A percentile compares a stretch with the other conserved stretches of the same genome.
Evolutionary conservation across 1,284 basidiomycete genomes (phyloP).

Genomic region (Entoloma clypeatum): DNA sequence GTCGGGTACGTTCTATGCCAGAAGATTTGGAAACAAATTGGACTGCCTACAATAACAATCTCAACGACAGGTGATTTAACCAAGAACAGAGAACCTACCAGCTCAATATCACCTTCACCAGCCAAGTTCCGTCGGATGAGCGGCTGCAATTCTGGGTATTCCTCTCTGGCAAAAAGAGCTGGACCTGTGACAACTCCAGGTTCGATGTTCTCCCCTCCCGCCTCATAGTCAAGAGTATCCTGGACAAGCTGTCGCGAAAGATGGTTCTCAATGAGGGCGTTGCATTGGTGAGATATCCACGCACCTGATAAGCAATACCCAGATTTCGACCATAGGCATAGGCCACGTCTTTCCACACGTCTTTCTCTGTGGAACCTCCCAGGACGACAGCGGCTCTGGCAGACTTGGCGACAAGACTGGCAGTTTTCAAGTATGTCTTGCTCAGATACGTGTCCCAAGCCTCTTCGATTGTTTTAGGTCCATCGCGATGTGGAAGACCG

Average conservation of each 20-base stretch:
- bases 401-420: slow-evolving; percentile 92
- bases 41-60: slow-evolving; percentile 52
- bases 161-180: slow-evolving; percentile 92
- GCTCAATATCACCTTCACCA: slow-evolving; percentile 80
- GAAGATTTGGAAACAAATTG: slow-evolving; percentile 72
- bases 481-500: slow-evolving; percentile 23
- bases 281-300: slow-evolving; percentile 24
- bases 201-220: slow-evolving; percentile 54
- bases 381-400: slow-evolving; percentile 88
- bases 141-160: slow-evolving; percentile 78
- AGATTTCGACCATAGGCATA: slow-evolving; percentile 56
- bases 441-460: slow-evolving; percentile 88
- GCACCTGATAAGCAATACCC: slow-evolving; percentile 92
- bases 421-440: slow-evolving; percentile 96
- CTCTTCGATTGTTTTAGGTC: slow-evolving; percentile 29
- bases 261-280: not conserved
- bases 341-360: slow-evolving; percentile 90
- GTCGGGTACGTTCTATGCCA: slow-evolving; percentile 76
- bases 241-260: slow-evolving; percentile 71
- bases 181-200: slow-evolving; percentile 91
- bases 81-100: slow-evolving; percentile 37
- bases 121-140: slow-evolving; percentile 86
- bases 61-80: not conserved
- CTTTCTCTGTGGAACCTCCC: slow-evolving; percentile 77
- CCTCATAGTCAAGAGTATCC: slow-evolving; percentile 87